Evolutionary conservation across 768 basidiomycete species (phyloP), one percentile per base, ranked within the genome.

Genomic region (Cystofilobasidium macerans): DNA sequence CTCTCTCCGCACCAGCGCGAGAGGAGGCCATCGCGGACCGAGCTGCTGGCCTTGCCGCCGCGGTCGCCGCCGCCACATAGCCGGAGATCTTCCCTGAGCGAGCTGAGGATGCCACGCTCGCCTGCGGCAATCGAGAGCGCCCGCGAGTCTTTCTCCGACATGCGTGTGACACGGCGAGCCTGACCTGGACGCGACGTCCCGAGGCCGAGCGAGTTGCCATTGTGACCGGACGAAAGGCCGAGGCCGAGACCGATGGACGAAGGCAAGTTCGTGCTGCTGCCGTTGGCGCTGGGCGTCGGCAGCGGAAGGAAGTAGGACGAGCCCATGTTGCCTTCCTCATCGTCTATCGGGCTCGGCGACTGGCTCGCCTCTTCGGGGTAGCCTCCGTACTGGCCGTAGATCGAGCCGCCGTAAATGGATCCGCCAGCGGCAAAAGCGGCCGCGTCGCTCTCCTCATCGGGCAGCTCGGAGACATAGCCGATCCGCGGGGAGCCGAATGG

Each of bases 131-230:
- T 26, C 18, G 51, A 18, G 51, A 54, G 51, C 51, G 51, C 16
- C 2, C 30, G 8, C 28, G 51, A 30, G 51, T 54, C 51, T 30
- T 54, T 54, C 51, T 54, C 51, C 28, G 51, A 54, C 51, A 54
- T 59, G 1, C 64, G 56, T 16, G 57, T 47, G n/a, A 65, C 57
- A 8, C 56, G 57, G 1, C 64, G 30, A 11, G 57, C n/a, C 26
- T 65, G 64, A 22, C 64, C 64, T n/a, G 64, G 64, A 2, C 64
- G 64, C 5, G 64, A 65, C 7, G 24, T 30, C 24, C 36, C 40
- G 24, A 28, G 3, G 5, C 24, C 22, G 35, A 24, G 36, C 18
- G 58, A 60, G 33, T 16, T 12, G 58, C 11, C 40, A n/a, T 24
- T n/a, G n/a, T n/a, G n/a, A n/a, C n/a, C n/a, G n/a, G n/a, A n/a